phyloP scores from a whole-genome alignment of 1,284 basidiomycete species.

The Phylloboletellus chloephorus region DNA sequence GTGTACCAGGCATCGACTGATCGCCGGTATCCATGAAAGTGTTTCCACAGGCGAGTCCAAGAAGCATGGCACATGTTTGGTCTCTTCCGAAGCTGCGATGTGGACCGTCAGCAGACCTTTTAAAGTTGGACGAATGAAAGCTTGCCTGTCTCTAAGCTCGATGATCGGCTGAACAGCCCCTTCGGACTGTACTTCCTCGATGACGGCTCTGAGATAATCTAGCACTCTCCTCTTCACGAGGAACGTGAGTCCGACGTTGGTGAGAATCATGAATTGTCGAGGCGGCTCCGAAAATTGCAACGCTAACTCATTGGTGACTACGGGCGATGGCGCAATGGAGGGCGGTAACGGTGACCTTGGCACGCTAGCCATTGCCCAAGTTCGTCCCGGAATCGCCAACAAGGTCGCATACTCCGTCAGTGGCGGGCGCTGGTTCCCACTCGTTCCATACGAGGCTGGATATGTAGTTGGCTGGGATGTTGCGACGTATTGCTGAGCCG shows the following conservation, averaged over 20 bases:
- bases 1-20: conserved; percentile 41
- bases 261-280: conserved; percentile 80
- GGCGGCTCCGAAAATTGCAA: conserved; percentile 71
- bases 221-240: conserved; percentile 80
- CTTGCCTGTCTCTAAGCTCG: conserved; percentile 67
- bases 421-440: conserved; percentile 50
- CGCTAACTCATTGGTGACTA: conserved; percentile 72
- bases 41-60: conserved; percentile 74
- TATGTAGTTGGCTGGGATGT: conserved; percentile 35
- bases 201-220: conserved; percentile 72
- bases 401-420: conserved; percentile 73
- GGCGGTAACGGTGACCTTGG: conserved; percentile 34
- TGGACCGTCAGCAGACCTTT: conserved; percentile 5
- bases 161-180: conserved; percentile 64
- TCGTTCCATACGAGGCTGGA: conserved; percentile 36
- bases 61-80: conserved; percentile 89
- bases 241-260: conserved; percentile 80
- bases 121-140: conserved; percentile 9
- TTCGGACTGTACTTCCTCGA: conserved; percentile 67
- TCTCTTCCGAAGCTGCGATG: conserved; percentile 72
- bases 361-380: conserved; percentile 75
- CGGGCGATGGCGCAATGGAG: conserved; percentile 42
- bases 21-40: conserved; percentile 60
- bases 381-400: conserved; percentile 71
- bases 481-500: conserved; percentile 37